A percentile compares a stretch with the other conserved stretches of the same genome.
These are phyloP conservation scores for Solanum piurae DNA, from an alignment of 257 asterid genomes.

Conservation along the genomic window DNA sequence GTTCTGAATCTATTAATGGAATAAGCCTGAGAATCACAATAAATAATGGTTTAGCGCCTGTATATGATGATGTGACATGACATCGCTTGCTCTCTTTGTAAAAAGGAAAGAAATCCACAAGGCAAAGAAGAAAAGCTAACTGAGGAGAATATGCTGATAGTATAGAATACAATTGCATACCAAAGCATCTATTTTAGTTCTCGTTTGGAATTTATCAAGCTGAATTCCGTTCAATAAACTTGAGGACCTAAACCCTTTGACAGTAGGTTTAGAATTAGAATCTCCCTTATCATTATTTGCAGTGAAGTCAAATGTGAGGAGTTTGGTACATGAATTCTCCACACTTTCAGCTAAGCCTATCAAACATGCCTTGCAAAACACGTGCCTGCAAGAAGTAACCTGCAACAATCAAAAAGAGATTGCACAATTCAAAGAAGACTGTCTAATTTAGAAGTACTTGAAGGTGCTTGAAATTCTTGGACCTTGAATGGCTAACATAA, in stretches of 20 bases:
- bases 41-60: not conserved
- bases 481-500: not conserved
- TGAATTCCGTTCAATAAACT: conserved; percentile 69
- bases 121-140: conserved; percentile 13
- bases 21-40: not conserved
- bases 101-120: conserved; percentile 7
- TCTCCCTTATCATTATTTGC: conserved; percentile 29
- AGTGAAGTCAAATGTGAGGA: conserved; percentile 56
- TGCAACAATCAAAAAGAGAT: conserved; percentile 6
- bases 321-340: conserved; percentile 64
- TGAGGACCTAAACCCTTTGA: conserved; percentile 59
- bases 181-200: conserved; percentile 90
- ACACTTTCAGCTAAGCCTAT: conserved; percentile 42
- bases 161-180: conserved; percentile 26
- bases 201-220: conserved; percentile 53
- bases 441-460: not conserved
- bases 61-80: not conserved
- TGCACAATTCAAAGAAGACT: not conserved
- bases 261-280: conserved; percentile 33
- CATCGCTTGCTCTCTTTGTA: not conserved
- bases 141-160: not conserved
- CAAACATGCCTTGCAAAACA: conserved; percentile 78
- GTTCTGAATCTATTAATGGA: not conserved
- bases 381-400: conserved; percentile 70
- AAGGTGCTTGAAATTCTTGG: not conserved